phyloP scores from a whole-genome alignment of 805 yeast species.

The Suhomyces tanzawaensis region DNA sequence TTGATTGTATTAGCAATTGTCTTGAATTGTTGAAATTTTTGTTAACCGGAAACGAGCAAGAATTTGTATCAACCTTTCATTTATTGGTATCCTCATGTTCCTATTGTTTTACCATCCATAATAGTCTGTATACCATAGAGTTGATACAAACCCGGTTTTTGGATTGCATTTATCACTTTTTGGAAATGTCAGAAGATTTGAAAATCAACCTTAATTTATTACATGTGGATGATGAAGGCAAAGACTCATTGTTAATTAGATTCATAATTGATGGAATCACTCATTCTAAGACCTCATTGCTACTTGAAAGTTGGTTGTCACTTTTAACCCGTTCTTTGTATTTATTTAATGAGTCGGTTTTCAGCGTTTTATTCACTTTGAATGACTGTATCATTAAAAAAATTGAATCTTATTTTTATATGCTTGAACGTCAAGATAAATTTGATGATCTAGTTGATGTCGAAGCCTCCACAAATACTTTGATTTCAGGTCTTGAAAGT shows the following conservation, averaged over 20 bases:
- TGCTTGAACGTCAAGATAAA: slow-evolving; percentile 17
- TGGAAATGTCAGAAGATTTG: slow-evolving; percentile 29
- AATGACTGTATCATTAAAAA: slow-evolving; percentile 49
- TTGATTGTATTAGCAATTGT: slow-evolving; percentile 32
- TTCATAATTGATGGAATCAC: slow-evolving; percentile 52
- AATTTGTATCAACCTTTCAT: slow-evolving; percentile 47
- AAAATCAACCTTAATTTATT: slow-evolving; percentile 27
- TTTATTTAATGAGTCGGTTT: slow-evolving; percentile 50
- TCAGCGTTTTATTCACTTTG: slow-evolving; percentile 53
- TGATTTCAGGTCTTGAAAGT: slow-evolving; percentile 62
- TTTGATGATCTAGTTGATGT: slow-evolving; percentile 26
- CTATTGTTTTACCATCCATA: slow-evolving; percentile 16
- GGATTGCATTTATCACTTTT: slow-evolving; percentile 25
- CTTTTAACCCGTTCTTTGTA: slow-evolving; percentile 52
- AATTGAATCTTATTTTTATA: slow-evolving; percentile 30
- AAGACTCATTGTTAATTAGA: slow-evolving; percentile 35
- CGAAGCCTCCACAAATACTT: slow-evolving; percentile 45
- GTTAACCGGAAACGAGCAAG: slow-evolving; percentile 56
- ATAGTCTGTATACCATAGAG: slow-evolving; percentile 22
- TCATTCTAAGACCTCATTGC: slow-evolving; percentile 40
- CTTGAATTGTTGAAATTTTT: slow-evolving; percentile 44
- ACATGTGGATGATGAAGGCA: slow-evolving; percentile 29
- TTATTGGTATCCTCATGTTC: slow-evolving; percentile 35
- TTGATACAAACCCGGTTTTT: slow-evolving; percentile 26
- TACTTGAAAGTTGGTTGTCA: slow-evolving; percentile 47